These are phyloP conservation scores for Plasmopara viticola DNA, from an alignment of 352 stramenopile genomes.

Conservation along the genomic window DNA sequence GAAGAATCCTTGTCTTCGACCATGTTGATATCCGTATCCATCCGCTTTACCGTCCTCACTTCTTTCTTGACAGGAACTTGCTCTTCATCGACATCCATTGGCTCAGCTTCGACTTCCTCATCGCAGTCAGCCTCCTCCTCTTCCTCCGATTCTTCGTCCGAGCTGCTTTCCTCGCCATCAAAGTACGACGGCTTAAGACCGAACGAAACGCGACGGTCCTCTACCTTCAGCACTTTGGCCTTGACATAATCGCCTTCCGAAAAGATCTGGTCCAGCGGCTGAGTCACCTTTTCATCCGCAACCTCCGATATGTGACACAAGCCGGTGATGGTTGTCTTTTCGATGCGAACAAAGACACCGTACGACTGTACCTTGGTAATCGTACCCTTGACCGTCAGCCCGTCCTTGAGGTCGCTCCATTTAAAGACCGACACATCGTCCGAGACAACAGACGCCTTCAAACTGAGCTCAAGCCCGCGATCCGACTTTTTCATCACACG, in stretches of 20 bases:
- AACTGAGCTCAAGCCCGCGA: constrained; percentile 86
- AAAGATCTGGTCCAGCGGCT: constrained; percentile 90
- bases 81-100: constrained; percentile 50
- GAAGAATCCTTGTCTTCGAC: constrained; percentile 51
- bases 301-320: constrained; percentile 95
- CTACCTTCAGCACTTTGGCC: constrained; percentile 94
- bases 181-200: constrained; percentile 97
- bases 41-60: constrained; percentile 26
- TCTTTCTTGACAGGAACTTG: constrained; percentile 34
- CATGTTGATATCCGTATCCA: constrained; percentile 35
- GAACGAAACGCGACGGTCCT: constrained; percentile 89
- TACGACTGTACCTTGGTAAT: constrained; percentile 94
- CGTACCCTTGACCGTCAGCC: constrained; percentile 91
- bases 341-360: constrained; percentile 94
- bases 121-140: constrained; percentile 50
- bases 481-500: constrained; percentile 88
- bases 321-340: constrained; percentile 93
- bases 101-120: constrained; percentile 35
- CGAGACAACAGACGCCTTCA: constrained; percentile 92
- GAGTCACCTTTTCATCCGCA: constrained; percentile 92
- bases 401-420: constrained; percentile 87
- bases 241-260: constrained; percentile 94
- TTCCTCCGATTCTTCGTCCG: constrained; percentile 76
- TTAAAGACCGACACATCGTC: constrained; percentile 78
- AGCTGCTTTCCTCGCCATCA: constrained; percentile 87